phyloP scores from a whole-genome alignment of 2,329 filamentous ascomycete genomes.

The Botrytis fabae region DNA sequence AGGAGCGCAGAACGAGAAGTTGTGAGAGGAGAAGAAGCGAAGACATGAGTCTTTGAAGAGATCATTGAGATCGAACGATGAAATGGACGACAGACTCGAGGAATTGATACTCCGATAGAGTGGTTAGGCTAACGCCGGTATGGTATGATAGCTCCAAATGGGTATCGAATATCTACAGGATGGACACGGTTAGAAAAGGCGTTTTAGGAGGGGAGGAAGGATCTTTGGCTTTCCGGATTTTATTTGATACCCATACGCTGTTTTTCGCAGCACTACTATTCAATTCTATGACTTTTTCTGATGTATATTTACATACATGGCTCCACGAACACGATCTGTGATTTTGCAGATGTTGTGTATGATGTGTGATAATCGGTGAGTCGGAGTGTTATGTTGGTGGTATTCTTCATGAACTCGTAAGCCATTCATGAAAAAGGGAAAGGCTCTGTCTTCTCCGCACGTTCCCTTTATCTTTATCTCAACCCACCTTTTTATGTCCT shows the following conservation, averaged over 20 bases:
- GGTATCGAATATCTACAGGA: not conserved
- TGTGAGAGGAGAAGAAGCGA: conserved; percentile 32
- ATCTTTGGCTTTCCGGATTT: conserved; percentile 12
- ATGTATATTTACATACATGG: not conserved
- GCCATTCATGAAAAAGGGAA: not conserved
- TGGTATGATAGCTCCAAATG: not conserved
- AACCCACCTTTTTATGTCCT: not conserved
- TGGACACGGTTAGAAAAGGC: conserved; percentile 10
- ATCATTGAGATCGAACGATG: conserved; percentile 14
- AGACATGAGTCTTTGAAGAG: conserved; percentile 17
- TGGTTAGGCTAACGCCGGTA: not conserved
- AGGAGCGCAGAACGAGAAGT: conserved; percentile 32
- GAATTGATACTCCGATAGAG: not conserved
- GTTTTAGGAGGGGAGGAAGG: not conserved
- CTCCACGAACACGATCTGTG: not conserved
- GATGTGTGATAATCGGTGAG: not conserved
- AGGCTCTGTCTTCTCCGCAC: not conserved
- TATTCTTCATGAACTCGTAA: not conserved
- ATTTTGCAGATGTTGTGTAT: not conserved
- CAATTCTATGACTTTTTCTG: conserved; percentile 1
- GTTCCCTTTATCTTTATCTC: not conserved
- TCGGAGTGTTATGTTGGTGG: not conserved
- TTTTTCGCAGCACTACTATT: conserved; percentile 1
- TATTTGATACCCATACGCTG: conserved; percentile 23
- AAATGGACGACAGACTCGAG: not conserved